phyloP scores from a whole-genome alignment of 2,329 filamentous ascomycete genomes.

The Aspergillus intermedius region DNA sequence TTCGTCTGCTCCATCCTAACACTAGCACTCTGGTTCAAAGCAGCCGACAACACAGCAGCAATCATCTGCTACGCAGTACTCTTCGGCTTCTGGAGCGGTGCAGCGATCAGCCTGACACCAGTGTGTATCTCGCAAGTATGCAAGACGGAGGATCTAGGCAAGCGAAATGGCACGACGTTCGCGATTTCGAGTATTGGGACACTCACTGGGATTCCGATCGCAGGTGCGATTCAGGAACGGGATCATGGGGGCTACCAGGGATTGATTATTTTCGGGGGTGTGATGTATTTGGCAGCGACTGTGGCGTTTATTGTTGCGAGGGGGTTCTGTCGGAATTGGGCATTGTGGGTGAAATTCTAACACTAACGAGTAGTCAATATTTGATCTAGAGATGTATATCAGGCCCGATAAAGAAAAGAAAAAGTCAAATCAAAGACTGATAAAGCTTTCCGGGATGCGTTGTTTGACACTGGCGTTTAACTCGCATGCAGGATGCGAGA shows the following conservation, averaged over 20 bases:
- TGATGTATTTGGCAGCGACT: constrained; percentile 19
- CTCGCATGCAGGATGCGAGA: no score
- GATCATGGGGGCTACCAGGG: constrained; percentile 9
- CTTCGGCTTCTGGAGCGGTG: constrained; percentile 33
- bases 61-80: constrained; percentile 17
- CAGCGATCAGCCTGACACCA: constrained; percentile 32
- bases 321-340: constrained; percentile 17
- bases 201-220: constrained; percentile 16
- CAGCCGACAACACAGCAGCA: constrained; percentile 7
- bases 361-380: no score
- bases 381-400: no score
- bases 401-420: no score
- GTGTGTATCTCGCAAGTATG: constrained; percentile 45
- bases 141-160: constrained; percentile 34
- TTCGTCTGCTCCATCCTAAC: constrained; percentile 13
- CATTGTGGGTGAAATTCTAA: constrained; percentile 12
- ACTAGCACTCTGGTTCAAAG: constrained; percentile 18
- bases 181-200: constrained; percentile 20
- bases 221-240: constrained; percentile 7
- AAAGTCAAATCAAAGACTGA: no score
- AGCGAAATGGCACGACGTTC: constrained; percentile 29
- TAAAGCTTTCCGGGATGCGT: no score
- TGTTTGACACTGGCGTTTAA: no score
- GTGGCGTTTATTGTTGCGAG: constrained; percentile 18
- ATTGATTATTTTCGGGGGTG: constrained; percentile 17